Evolutionary conservation across 768 basidiomycete genomes (phyloP).

Genomic region (Termitomyces sp.): DNA sequence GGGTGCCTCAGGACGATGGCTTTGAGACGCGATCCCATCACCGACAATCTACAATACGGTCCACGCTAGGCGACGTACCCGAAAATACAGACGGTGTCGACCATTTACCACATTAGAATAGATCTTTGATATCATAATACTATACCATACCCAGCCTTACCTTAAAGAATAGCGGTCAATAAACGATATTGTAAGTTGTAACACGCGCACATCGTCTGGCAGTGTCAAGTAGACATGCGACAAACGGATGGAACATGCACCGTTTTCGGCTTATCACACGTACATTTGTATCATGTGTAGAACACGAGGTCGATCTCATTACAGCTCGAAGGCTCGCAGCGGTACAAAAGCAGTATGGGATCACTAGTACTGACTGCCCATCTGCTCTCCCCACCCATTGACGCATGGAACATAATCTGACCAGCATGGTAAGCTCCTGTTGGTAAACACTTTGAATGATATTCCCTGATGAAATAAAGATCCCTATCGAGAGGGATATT

Average conservation of each 20-base stretch:
- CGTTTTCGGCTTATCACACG: constrained; percentile 5
- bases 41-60: constrained; percentile 2
- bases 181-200: no score
- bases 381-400: background rate
- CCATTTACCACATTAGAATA: background rate
- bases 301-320: constrained; percentile 10
- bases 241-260: constrained; percentile 4
- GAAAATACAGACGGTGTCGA: background rate
- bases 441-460: background rate
- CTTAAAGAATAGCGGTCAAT: background rate
- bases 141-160: background rate
- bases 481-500: constrained; percentile 41
- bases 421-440: background rate
- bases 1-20: background rate
- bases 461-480: background rate
- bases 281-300: constrained; percentile 1
- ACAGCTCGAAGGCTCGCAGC: background rate
- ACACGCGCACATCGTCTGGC: background rate
- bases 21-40: background rate
- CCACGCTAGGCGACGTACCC: background rate
- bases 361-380: background rate
- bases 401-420: background rate
- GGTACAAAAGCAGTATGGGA: constrained; percentile 2
- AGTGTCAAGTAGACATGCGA: background rate
- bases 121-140: background rate